Evolutionary conservation across 495 filamentous ascomycete genomes (phyloP), one percentile per base, ranked within the genome.

Genomic region (Pyrenula aspistea): DNA sequence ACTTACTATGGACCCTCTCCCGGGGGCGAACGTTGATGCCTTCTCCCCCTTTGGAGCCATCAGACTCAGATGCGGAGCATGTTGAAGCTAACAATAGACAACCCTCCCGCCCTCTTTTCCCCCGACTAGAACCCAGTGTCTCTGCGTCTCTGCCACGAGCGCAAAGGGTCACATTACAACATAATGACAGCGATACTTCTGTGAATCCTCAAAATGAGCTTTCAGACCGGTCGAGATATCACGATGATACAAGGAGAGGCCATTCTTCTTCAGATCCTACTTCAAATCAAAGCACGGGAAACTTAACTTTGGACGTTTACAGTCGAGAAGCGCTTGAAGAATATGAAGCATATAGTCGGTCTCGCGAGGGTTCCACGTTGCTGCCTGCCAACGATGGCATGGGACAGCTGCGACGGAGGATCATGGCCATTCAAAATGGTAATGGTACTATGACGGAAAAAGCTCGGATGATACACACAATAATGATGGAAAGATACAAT

Each of bases 371-470:
- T 8, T 24, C 53, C 3, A 24, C 21, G 10, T 60, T 74, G 21
- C 72, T 98, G 53, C 94, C 93, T 0, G 93, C 85, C 61, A 89
- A 99, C 68, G 93, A 99, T 76, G 93, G 93, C 25, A 95, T 95
- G 87, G 76, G 82, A 8, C 68, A 71, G 54, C 69, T 97, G 56
- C 76, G 93, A 56, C 78, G 74, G 58, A 84, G 83, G 67, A 92
- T 99, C 58, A 78, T 88, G 47, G 78, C 78, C 25, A 91, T 99
- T 56, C 83, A 88, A 57, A 69, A 74, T 36, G 50, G 50, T 10
- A 24, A 52, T 24, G 50, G 50, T 19, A 52, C 50, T 8, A 69
- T 78, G 15, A 68, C 77, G 19, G 83, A 91, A 57, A 96, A 92
- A 73, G 93, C 94, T 23, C 81, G 74, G 57, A 69, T 86, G 74